Base-by-base conservation (phyloP, 1,284 basidiomycete genomes). In the Malassezia japonica region DNA sequence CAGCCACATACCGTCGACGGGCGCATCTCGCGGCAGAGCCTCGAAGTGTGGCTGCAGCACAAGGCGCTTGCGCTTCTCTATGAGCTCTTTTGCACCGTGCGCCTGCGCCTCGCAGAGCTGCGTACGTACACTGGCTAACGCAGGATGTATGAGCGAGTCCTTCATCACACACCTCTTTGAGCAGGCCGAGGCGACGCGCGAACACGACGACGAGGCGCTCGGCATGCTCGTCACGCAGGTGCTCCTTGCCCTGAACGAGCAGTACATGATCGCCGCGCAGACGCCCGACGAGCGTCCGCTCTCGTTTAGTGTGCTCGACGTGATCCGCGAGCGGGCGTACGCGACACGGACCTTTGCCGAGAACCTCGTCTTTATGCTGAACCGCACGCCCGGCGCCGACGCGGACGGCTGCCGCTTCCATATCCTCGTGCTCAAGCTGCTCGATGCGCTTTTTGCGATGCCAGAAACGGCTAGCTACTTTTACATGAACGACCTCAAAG, bases 361-460 rank as follows among this genome's bases (percentile, higher is more conserved):
- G 76, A 98, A 96, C 67, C 81, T 98, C 78, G 95, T 98, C 57
- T 99, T 95, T 74, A 98, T 98, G 85, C 78, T 99, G 35, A 98
- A 99, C 68, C 83, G 92, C 53, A 86, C 90, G 0, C 62, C 61
- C 13, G 61, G 61, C 39, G 50, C 55, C 4, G 60, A 62, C 29
- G 57, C 86, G 2, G 91, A 96, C 65, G 92, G 91, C 61, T 76
- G 89, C 18, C 95, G 89, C 76, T 87, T 94, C 82, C 90, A 95
- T 65, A 76, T 98, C 10, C 79, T 98, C 37, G 84, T 96, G 45
- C 78, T 99, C 63, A 99, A 99, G 75, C 80, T 96, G 40, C 79
- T 99, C 2, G 98, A 94, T 70, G 80, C 95, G 1, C 78, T 99
- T 5, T 98, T 96, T 74, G 92, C 89, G 15, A 94, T 88, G 0